A percentile compares a stretch with the other conserved stretches of the same genome.
phyloP scores from a whole-genome alignment of 2,329 filamentous ascomycete species.

The Penicillium expansum region DNA sequence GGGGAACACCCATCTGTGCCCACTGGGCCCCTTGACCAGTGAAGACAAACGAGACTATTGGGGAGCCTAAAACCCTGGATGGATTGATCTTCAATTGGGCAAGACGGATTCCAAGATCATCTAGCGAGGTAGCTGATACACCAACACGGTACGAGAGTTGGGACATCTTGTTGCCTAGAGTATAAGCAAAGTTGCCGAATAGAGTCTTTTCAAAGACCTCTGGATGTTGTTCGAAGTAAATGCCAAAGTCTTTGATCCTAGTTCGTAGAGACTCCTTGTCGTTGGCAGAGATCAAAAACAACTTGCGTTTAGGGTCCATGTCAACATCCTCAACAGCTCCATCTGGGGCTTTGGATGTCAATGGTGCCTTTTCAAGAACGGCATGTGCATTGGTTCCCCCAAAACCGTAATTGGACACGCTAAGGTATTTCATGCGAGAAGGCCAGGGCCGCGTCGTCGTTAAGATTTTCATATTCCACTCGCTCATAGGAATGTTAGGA shows the following conservation, averaged over 20 bases:
- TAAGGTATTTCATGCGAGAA: conserved; percentile 23
- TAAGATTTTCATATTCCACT: conserved; percentile 27
- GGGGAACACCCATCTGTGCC: conserved; percentile 24
- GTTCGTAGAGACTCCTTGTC: conserved; percentile 27
- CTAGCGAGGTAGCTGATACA: conserved; percentile 19
- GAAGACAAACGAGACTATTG: conserved; percentile 20
- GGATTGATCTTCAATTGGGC: conserved; percentile 25
- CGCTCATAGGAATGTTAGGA: conserved; percentile 25
- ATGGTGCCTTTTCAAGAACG: conserved; percentile 21
- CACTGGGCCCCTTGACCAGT: conserved; percentile 26
- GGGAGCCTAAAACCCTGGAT: conserved; percentile 16
- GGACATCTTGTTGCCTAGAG: conserved; percentile 26
- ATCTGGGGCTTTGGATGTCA: conserved; percentile 4
- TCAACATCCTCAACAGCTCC: conserved; percentile 8
- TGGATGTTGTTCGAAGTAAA: conserved; percentile 27
- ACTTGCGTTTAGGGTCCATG: conserved; percentile 19
- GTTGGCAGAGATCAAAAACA: conserved; percentile 28
- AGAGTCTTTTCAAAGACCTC: conserved; percentile 25
- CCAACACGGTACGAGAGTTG: conserved; percentile 28
- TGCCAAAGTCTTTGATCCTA: conserved; percentile 24
- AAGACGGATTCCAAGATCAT: conserved; percentile 23
- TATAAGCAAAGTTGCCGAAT: conserved; percentile 27
- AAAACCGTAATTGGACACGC: conserved; percentile 30
- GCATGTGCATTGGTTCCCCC: conserved; percentile 33
- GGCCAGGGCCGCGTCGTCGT: conserved; percentile 28